Conservation (phyloP, 441 rosid species). For the Aleurites moluccanus region DNA sequence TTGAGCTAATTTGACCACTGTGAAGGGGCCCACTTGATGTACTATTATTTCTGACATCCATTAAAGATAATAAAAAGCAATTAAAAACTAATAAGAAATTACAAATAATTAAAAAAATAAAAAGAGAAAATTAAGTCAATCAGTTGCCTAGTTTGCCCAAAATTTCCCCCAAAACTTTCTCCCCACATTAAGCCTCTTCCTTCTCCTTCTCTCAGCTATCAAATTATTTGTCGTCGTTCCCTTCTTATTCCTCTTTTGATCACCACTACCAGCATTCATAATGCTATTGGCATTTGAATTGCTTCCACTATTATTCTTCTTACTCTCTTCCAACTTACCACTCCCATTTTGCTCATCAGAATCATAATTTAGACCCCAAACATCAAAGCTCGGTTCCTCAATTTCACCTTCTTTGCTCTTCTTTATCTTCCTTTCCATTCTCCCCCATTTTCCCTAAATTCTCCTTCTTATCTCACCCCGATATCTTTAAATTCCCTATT, state of each 20-base stretch:
- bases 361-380: constrained; percentile 47
- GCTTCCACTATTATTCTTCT: constrained; percentile 41
- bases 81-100: too few relatives aligned
- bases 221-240: constrained; percentile 59
- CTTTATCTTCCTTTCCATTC: constrained; percentile 32
- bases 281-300: constrained; percentile 45
- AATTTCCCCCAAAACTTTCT: too few relatives aligned
- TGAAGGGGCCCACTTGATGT: too few relatives aligned
- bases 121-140: too few relatives aligned
- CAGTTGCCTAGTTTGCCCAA: too few relatives aligned
- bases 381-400: constrained; percentile 45
- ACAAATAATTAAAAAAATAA: too few relatives aligned
- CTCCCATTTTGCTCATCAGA: constrained; percentile 43
- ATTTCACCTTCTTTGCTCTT: constrained; percentile 26
- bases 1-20: too few relatives aligned
- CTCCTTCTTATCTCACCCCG: constrained; percentile 26
- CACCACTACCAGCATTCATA: constrained; percentile 33
- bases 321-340: constrained; percentile 32
- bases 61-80: too few relatives aligned
- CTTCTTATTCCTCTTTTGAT: constrained; percentile 52
- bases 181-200: constrained; percentile 64
- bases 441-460: constrained; percentile 25
- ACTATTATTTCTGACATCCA: too few relatives aligned
- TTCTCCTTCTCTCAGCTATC: constrained; percentile 65
- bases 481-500: constrained; percentile 29